Percentiles rank a stretch among this genome's conserved stretches.
Evolutionary conservation across 306 rosid species (phyloP).

Genomic region (Rosa persica): DNA sequence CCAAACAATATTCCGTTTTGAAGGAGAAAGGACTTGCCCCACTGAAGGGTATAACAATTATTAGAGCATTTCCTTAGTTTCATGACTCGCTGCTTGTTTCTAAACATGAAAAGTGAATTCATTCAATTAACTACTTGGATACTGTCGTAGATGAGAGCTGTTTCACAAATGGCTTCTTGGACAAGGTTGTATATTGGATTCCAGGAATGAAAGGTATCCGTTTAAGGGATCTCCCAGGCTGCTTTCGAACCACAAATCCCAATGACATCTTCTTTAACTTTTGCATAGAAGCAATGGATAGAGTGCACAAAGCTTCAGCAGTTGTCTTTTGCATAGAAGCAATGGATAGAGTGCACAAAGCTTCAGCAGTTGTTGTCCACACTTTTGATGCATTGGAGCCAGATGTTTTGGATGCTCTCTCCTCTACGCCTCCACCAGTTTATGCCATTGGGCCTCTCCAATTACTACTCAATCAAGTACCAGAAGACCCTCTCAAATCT

Average conservation of each 20-base stretch:
- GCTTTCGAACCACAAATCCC: background rate
- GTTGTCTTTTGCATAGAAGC: constrained; percentile 6
- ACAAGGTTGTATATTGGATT: constrained; percentile 8
- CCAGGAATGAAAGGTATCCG: constrained; percentile 3
- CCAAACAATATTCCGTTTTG: background rate
- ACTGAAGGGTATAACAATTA: background rate
- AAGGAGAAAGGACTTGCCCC: constrained; percentile 6
- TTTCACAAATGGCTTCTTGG: background rate
- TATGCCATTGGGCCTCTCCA: constrained; percentile 13
- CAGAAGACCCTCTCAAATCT: background rate
- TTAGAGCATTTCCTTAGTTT: too few relatives aligned
- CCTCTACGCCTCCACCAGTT: background rate
- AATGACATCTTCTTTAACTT: background rate
- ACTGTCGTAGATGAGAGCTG: constrained; percentile 11
- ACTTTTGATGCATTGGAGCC: constrained; percentile 12
- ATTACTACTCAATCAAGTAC: background rate
- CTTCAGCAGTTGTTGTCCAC: constrained; percentile 15
- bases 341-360: background rate
- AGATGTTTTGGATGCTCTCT: constrained; percentile 2
- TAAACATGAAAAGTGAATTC: background rate
- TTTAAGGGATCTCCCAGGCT: background rate
- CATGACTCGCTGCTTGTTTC: background rate
- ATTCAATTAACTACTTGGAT: too few relatives aligned
- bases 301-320: constrained; percentile 13
- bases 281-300: background rate